Conservation (phyloP, 2,329 filamentous ascomycete genomes). For the Diaporthe citriasiana region DNA sequence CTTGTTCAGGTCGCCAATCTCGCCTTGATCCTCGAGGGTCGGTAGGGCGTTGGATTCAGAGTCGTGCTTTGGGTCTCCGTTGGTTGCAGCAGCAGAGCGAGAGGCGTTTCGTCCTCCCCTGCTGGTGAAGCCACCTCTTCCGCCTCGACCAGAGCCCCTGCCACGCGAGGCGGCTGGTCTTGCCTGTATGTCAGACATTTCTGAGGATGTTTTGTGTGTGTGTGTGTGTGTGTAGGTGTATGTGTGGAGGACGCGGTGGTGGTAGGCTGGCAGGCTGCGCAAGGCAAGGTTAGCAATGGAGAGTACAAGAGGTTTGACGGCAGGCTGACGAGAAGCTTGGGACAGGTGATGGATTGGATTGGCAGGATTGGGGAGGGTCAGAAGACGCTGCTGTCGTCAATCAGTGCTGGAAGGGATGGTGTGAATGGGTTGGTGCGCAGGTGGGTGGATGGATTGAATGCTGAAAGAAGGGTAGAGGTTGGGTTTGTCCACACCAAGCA, state of each 20-base stretch:
- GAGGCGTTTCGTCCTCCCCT: constrained; percentile 80
- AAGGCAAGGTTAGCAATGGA: constrained; percentile 29
- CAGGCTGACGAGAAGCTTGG: constrained; percentile 27
- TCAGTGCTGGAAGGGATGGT: constrained; percentile 27
- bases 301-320: constrained; percentile 12
- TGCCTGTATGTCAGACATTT: constrained; percentile 96
- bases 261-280: constrained; percentile 28
- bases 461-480: constrained; percentile 13
- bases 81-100: constrained; percentile 74
- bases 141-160: constrained; percentile 71
- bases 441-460: constrained; percentile 22
- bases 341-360: constrained; percentile 27
- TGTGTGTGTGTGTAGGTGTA: constrained; percentile 44
- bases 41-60: constrained; percentile 68
- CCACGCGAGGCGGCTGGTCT: constrained; percentile 87
- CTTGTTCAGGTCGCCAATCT: constrained; percentile 93
- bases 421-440: constrained; percentile 18
- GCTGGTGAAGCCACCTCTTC: constrained; percentile 51
- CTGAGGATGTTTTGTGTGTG: constrained; percentile 56
- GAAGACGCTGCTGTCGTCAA: constrained; percentile 29
- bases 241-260: constrained; percentile 13
- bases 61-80: constrained; percentile 78
- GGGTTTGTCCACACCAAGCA: constrained; percentile 21
- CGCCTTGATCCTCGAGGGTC: constrained; percentile 83
- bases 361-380: constrained; percentile 26